Evolutionary conservation across 805 yeast species (phyloP).

Genomic region (Jamesozyma spencerorum): DNA sequence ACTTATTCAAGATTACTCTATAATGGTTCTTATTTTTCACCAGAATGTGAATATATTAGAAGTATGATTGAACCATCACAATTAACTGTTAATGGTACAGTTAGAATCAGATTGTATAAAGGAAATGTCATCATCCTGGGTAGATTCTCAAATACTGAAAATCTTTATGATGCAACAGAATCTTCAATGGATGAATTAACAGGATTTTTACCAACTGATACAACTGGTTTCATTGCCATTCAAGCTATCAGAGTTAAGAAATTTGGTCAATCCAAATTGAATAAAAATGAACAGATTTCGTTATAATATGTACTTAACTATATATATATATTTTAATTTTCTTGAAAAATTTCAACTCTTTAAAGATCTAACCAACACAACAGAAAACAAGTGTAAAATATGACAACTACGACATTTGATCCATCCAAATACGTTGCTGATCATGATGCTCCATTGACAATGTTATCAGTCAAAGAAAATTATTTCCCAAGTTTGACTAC

Average conservation of each 20-base stretch:
- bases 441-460: slow-evolving; percentile 58
- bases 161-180: slow-evolving; percentile 94
- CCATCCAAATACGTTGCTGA: slow-evolving; percentile 37
- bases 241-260: slow-evolving; percentile 98
- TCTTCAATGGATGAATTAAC: slow-evolving; percentile 99
- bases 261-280: slow-evolving; percentile 92
- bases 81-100: slow-evolving; percentile 90
- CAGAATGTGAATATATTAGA: slow-evolving; percentile 95
- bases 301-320: slow-evolving; percentile 19
- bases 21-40: slow-evolving; percentile 96
- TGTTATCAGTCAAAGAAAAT: slow-evolving; percentile 55
- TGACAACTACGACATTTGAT: neutral
- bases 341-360: too few relatives aligned
- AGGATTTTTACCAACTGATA: slow-evolving; percentile 94
- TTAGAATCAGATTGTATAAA: slow-evolving; percentile 88
- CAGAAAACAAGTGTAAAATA: too few relatives aligned
- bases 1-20: slow-evolving; percentile 81
- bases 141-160: slow-evolving; percentile 91
- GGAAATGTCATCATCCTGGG: slow-evolving; percentile 80
- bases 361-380: too few relatives aligned
- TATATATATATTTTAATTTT: too few relatives aligned
- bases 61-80: slow-evolving; percentile 92
- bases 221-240: slow-evolving; percentile 94
- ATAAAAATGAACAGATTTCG: slow-evolving; percentile 46
- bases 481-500: slow-evolving; percentile 59